Percentiles rank a stretch among this genome's conserved stretches.
Conservation (phyloP, 805 yeast genomes). For the Nakazawaea populi region DNA sequence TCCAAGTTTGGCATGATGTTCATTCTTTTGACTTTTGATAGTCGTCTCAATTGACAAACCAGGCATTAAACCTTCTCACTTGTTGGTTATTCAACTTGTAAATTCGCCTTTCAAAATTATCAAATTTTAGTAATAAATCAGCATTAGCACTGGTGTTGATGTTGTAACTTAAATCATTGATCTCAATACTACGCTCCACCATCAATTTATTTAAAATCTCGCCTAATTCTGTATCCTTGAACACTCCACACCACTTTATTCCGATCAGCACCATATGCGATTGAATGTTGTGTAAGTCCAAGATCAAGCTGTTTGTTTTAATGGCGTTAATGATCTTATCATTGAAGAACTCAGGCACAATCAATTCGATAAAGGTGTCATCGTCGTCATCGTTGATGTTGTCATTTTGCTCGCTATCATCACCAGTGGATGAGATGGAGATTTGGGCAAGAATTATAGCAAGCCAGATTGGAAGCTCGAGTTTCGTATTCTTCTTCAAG, state of each 20-base stretch:
- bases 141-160: conserved; percentile 19
- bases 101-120: conserved; percentile 65
- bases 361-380: conserved; percentile 55
- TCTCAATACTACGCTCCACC: conserved; percentile 59
- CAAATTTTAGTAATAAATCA: conserved; percentile 59
- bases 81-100: conserved; percentile 26
- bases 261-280: conserved; percentile 67
- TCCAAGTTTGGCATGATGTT: too few relatives aligned
- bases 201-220: conserved; percentile 43
- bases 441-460: conserved; percentile 69
- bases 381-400: conserved; percentile 29
- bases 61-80: conserved; percentile 5
- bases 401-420: conserved; percentile 24
- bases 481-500: conserved; percentile 50
- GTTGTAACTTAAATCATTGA: conserved; percentile 64
- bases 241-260: conserved; percentile 72
- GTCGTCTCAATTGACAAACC: conserved; percentile 1
- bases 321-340: conserved; percentile 73
- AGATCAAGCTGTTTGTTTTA: conserved; percentile 57
- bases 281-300: conserved; percentile 63
- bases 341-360: conserved; percentile 66
- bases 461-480: conserved; percentile 86
- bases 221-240: conserved; percentile 58
- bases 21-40: too few relatives aligned
- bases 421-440: conserved; percentile 19